Evolutionary conservation across 441 rosid species (phyloP), one percentile per base, ranked within the genome.

Genomic region (Adansonia madagascariensis): DNA sequence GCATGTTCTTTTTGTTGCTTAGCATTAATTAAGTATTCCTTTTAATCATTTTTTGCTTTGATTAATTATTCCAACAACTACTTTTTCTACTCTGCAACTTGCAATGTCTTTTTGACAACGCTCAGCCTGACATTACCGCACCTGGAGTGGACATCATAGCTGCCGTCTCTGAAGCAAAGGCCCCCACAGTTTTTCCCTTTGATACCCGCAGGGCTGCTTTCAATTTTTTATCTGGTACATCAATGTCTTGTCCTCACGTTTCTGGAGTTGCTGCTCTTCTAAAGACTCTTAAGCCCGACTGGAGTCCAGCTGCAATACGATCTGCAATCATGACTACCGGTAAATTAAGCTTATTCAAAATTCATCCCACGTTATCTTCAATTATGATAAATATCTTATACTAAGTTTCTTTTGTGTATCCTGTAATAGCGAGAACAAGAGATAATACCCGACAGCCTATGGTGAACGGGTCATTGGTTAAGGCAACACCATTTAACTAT

Each of bases 231-330:
- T 87, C 90, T 0, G 93, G 93, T 1, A 91, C 95, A 0, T 91
- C 95, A 0, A 90, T 88, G 93, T 75, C 94, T 11, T 87, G 92
- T 15, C 95, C 95, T 66, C 96, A 91, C 43, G 88, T 90, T 12
- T 55, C 96, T 1, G 94, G 96, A 44, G 81, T 87, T 44, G 89
- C 64, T 2, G 96, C 86, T 15, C 90, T 91, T 31, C 82, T 91
- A 68, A 86, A 78, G 80, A 60, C 84, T 6, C 73, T 81, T 66
- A 80, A 90, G 68, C 92, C 88, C 2, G 80, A 82, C 4, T 91
- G 94, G 96, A 87, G 88, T 14, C 88, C 92, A 2, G 83, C 94
- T 6, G 91, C 92, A 18, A 82, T 91, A 35, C 74, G 81, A 81
- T 91, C 95, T 0, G 95, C 95, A 49, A 85, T 90, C 66, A 84